A percentile compares a stretch with the other conserved stretches of the same genome.
Evolutionary conservation across 2,329 filamentous ascomycete genomes (phyloP).

Genomic region (Calonectria multiphialidica): DNA sequence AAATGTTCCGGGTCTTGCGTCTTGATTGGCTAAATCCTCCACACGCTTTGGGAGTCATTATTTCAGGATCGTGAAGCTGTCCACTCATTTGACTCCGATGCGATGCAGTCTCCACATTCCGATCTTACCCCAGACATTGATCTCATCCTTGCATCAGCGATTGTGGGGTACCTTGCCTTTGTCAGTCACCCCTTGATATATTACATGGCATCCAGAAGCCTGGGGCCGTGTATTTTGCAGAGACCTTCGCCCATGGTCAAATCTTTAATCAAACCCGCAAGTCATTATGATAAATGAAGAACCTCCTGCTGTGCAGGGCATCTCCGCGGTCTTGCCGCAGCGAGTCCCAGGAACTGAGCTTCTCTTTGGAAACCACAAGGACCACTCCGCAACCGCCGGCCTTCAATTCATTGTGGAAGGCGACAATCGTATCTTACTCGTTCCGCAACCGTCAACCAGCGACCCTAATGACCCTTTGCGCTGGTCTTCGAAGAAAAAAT

Average conservation of each 20-base stretch:
- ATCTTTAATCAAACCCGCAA: neutral
- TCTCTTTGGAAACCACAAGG: slow-evolving; percentile 13
- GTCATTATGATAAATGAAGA: neutral
- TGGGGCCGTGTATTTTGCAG: neutral
- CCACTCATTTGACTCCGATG: neutral
- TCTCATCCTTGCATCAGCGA: neutral
- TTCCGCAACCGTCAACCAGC: slow-evolving; percentile 13
- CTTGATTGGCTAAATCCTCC: neutral
- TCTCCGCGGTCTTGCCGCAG: neutral
- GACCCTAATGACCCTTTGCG: slow-evolving; percentile 22
- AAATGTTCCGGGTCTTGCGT: neutral
- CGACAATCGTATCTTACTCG: slow-evolving; percentile 12
- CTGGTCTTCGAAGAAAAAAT: slow-evolving; percentile 13
- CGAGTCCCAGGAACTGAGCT: slow-evolving; percentile 19
- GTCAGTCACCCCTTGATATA: neutral
- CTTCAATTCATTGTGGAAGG: slow-evolving; percentile 13
- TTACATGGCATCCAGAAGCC: neutral
- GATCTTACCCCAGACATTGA: neutral
- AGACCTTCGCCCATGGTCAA: neutral
- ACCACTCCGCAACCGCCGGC: neutral
- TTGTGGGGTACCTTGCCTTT: neutral
- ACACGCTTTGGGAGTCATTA: neutral
- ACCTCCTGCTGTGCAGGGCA: neutral
- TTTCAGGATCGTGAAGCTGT: neutral
- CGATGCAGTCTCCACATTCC: slow-evolving; percentile 2